These are phyloP conservation scores for Penicillium desertorum DNA, from an alignment of 495 filamentous ascomycete genomes.

Conservation along the genomic window DNA sequence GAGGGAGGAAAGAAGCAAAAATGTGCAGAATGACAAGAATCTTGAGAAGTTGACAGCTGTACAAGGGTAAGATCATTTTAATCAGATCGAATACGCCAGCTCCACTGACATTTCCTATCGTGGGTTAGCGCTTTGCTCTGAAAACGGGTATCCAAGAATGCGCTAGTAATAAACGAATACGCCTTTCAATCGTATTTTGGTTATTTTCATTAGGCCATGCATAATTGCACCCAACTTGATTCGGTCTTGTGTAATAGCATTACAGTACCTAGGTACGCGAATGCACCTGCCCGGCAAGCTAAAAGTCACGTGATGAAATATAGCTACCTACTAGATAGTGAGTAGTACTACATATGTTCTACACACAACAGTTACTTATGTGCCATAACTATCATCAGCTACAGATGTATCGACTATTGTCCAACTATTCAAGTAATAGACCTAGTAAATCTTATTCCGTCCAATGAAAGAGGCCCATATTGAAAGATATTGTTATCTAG, in stretches of 20 bases:
- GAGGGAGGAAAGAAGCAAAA: background rate
- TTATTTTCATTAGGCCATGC: background rate
- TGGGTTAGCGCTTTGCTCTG: background rate
- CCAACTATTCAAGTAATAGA: background rate
- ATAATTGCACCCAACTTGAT: background rate
- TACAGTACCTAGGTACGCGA: background rate
- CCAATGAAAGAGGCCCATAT: background rate
- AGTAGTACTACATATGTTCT: no score
- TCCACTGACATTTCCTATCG: conserved; percentile 7
- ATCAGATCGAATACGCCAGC: conserved; percentile 3
- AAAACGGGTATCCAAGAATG: background rate
- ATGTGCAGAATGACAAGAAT: background rate
- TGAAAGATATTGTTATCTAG: background rate
- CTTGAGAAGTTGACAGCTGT: background rate
- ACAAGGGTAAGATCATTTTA: background rate
- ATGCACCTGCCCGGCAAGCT: no score
- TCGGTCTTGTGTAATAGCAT: background rate
- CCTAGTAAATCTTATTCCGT: background rate
- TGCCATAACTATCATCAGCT: no score
- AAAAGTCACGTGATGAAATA: no score
- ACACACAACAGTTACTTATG: no score
- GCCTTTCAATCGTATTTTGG: background rate
- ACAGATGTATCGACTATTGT: background rate
- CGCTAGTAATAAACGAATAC: background rate
- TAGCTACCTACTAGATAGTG: no score